Evolutionary conservation across 1,284 basidiomycete genomes (phyloP).

Genomic region (Sporisorium iseilematis-ciliati): DNA sequence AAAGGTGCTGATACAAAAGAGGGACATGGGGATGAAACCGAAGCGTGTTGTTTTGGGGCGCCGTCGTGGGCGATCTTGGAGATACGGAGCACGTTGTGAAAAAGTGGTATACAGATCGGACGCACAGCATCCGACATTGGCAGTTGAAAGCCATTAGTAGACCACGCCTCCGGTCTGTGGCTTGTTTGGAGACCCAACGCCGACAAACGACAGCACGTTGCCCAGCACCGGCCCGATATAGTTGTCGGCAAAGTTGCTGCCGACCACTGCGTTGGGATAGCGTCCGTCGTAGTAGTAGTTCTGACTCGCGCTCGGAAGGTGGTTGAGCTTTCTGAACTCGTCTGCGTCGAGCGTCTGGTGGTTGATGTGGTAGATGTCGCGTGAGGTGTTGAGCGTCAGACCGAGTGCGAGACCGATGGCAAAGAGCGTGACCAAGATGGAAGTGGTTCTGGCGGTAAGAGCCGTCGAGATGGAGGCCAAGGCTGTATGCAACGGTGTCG

Average conservation of each 20-base stretch:
- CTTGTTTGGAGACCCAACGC: slow-evolving; percentile 12
- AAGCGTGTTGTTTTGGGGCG: neutral
- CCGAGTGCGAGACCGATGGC: slow-evolving; percentile 33
- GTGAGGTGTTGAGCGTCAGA: slow-evolving; percentile 39
- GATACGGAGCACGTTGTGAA: slow-evolving; percentile 1
- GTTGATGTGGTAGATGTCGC: slow-evolving; percentile 50
- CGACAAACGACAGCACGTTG: slow-evolving; percentile 20
- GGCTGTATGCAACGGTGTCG: neutral
- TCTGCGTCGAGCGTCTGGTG: slow-evolving; percentile 38
- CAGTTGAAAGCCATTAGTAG: slow-evolving; percentile 15
- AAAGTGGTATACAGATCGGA: slow-evolving; percentile 8
- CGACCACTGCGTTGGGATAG: slow-evolving; percentile 43
- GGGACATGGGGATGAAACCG: neutral
- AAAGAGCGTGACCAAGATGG: slow-evolving; percentile 22
- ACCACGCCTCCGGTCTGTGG: slow-evolving; percentile 16
- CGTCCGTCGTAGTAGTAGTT: slow-evolving; percentile 41
- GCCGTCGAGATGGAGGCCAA: slow-evolving; percentile 3
- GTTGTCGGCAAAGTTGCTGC: slow-evolving; percentile 39
- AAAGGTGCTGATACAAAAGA: slow-evolving; percentile 20
- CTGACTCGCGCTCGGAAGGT: slow-evolving; percentile 20
- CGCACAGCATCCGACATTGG: neutral
- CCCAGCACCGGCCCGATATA: slow-evolving; percentile 35
- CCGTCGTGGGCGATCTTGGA: neutral
- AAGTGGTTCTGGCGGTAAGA: slow-evolving; percentile 11
- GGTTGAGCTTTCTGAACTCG: slow-evolving; percentile 44